Evolutionary conservation across 2,329 filamentous ascomycete species (phyloP).

Genomic region (Penicillium digitatum): DNA sequence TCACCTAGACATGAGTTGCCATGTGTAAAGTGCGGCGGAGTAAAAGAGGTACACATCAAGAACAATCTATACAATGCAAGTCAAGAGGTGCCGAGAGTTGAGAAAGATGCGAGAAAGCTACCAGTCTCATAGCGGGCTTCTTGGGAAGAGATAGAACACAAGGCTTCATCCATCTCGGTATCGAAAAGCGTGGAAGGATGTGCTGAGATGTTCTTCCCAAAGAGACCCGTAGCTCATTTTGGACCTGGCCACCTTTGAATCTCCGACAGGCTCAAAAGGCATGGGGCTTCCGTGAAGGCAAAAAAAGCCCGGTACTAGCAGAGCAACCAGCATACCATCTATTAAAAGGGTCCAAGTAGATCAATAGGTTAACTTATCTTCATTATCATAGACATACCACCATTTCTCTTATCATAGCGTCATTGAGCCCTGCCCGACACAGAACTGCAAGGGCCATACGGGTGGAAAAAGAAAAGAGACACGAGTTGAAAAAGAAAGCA

Average conservation of each 20-base stretch:
- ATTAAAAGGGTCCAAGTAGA: background rate
- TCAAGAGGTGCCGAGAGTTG: background rate
- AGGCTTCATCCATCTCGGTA: background rate
- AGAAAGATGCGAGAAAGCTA: background rate
- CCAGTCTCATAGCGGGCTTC: background rate
- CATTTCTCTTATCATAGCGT: conserved; percentile 27
- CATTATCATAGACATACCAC: conserved; percentile 26
- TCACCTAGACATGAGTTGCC: background rate
- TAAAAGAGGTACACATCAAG: background rate
- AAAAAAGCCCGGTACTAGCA: background rate
- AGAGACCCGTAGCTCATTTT: background rate
- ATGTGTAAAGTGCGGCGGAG: background rate
- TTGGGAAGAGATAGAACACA: background rate
- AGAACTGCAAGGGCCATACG: conserved; percentile 6
- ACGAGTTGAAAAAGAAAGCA: conserved; percentile 7
- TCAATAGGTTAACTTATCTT: conserved; percentile 19
- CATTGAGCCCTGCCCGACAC: conserved; percentile 13
- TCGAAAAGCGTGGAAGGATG: background rate
- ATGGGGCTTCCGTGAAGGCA: background rate
- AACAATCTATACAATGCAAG: background rate
- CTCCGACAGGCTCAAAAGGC: background rate
- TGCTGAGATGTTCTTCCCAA: background rate
- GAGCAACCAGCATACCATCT: background rate
- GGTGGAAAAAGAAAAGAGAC: conserved; percentile 10
- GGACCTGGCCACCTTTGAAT: background rate